Conservation (phyloP, 805 yeast species). For the Candida golubevii region DNA sequence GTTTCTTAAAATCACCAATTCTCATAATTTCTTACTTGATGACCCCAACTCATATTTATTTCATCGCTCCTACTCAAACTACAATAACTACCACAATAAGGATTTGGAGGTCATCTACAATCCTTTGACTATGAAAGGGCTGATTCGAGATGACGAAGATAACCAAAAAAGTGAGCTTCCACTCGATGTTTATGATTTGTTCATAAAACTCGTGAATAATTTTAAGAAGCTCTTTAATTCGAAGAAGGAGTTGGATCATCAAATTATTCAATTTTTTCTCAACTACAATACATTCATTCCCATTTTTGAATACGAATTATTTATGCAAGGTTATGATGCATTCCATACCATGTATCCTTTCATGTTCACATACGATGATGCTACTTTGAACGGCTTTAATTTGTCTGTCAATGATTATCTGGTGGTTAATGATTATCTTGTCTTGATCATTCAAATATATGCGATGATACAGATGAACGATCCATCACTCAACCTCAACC, state of each 20-base stretch:
- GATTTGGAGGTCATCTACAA: slow-evolving; percentile 38
- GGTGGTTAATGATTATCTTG: slow-evolving; percentile 40
- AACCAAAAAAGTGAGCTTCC: slow-evolving; percentile 24
- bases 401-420: slow-evolving; percentile 38
- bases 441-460: slow-evolving; percentile 45
- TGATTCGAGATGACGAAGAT: slow-evolving; percentile 4
- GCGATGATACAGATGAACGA: slow-evolving; percentile 51
- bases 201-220: slow-evolving; percentile 41
- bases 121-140: slow-evolving; percentile 30
- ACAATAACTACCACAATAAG: slow-evolving; percentile 32
- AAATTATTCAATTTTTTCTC: slow-evolving; percentile 46
- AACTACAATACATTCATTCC: slow-evolving; percentile 53
- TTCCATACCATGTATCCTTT: slow-evolving; percentile 47
- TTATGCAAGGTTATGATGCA: slow-evolving; percentile 48
- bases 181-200: slow-evolving; percentile 38
- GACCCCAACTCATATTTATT: slow-evolving; percentile 41
- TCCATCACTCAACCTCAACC: slow-evolving; percentile 39
- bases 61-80: slow-evolving; percentile 35
- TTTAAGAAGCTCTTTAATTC: slow-evolving; percentile 37
- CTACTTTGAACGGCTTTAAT: slow-evolving; percentile 45
- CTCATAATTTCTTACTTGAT: slow-evolving; percentile 38
- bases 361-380: slow-evolving; percentile 44
- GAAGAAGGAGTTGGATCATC: slow-evolving; percentile 42
- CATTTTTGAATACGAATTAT: slow-evolving; percentile 48
- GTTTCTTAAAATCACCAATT: slow-evolving; percentile 40